phyloP scores from a whole-genome alignment of 345 rosid species.

The Syzygium oleosum region DNA sequence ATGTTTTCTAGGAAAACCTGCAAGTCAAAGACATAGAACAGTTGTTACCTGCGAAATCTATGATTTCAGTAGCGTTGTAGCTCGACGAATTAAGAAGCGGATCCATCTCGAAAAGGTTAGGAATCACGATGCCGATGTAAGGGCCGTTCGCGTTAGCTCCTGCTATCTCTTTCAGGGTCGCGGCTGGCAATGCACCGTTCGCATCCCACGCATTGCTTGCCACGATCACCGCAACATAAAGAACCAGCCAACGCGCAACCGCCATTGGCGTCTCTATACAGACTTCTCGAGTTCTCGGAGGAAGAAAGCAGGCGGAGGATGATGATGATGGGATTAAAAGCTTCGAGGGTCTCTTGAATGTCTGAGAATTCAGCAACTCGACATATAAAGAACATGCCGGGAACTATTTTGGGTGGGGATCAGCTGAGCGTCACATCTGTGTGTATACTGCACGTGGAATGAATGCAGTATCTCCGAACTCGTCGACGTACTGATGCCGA shows the following conservation, averaged over 20 bases:
- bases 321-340: neutral
- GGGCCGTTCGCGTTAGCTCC: neutral
- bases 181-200: neutral
- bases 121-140: neutral
- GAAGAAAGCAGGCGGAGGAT: neutral
- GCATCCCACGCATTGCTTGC: neutral
- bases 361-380: neutral
- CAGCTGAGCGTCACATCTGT: neutral
- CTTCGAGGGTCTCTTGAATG: neutral
- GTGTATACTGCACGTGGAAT: neutral
- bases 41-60: neutral
- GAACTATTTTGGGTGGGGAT: neutral
- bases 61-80: neutral
- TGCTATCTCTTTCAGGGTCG: neutral
- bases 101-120: neutral
- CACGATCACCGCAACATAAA: neutral
- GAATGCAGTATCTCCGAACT: neutral
- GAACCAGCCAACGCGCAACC: neutral
- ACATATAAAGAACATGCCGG: neutral
- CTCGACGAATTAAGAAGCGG: neutral
- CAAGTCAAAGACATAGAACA: neutral
- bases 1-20: neutral
- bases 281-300: neutral
- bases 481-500: too few species aligned
- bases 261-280: neutral